These are phyloP conservation scores for Talaromyces piceae DNA, from an alignment of 2,329 filamentous ascomycete genomes.

Conservation along the genomic window DNA sequence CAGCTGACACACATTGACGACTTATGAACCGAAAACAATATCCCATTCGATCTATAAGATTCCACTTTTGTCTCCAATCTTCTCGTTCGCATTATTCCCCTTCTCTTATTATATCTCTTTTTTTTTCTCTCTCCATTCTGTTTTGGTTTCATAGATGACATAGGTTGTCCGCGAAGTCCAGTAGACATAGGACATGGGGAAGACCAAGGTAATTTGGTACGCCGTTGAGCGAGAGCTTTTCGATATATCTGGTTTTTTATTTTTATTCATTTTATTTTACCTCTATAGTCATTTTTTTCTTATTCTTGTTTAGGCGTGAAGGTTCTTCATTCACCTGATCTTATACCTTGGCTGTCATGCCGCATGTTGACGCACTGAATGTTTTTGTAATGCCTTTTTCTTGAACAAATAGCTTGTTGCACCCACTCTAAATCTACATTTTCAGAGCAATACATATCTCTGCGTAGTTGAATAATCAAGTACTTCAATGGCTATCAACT, in stretches of 20 bases:
- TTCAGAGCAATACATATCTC: neutral
- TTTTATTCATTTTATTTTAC: too few species aligned
- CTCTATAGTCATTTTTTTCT: neutral
- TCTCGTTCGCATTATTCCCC: neutral
- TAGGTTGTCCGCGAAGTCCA: neutral
- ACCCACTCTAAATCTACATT: neutral
- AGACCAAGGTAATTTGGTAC: neutral
- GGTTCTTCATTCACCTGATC: neutral
- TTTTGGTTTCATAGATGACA: conserved; percentile 1
- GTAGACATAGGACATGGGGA: neutral
- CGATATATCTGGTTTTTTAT: neutral
- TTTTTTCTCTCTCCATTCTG: too few species aligned
- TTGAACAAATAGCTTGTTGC: neutral
- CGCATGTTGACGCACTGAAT: neutral
- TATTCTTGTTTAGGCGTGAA: neutral
- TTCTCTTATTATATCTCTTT: neutral
- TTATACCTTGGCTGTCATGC: neutral
- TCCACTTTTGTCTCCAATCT: neutral
- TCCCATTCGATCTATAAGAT: neutral
- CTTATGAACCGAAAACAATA: conserved; percentile 2
- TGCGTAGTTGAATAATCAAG: neutral
- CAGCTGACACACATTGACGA: neutral
- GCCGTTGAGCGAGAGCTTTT: neutral
- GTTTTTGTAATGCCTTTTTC: neutral
- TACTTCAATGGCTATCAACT: too few species aligned